phyloP scores from a whole-genome alignment of 768 basidiomycete species.

The Heimioporus sp. region DNA sequence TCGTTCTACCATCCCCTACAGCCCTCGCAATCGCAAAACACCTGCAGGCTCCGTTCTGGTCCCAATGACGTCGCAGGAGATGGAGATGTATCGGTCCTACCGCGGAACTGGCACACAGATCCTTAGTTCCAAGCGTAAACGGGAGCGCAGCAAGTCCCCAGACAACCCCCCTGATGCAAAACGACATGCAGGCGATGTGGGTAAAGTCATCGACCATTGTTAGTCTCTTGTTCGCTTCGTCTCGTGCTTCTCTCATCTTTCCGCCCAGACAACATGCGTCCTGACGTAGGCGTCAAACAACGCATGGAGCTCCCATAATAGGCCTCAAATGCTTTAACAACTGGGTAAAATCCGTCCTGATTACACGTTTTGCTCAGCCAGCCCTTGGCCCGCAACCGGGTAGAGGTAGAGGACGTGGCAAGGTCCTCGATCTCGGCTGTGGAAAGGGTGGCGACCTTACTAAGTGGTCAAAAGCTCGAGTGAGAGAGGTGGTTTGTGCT shows the following conservation, averaged over 20 bases:
- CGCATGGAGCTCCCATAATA: slow-evolving; percentile 88
- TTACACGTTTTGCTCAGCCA: slow-evolving; percentile 83
- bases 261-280: slow-evolving; percentile 80
- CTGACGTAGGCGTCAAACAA: slow-evolving; percentile 84
- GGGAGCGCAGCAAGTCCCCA: slow-evolving; percentile 37
- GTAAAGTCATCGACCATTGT: slow-evolving; percentile 78
- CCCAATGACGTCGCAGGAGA: slow-evolving; percentile 63
- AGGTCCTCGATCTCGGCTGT: slow-evolving; percentile 94
- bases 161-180: slow-evolving; percentile 44
- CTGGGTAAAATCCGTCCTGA: slow-evolving; percentile 98
- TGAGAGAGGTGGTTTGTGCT: slow-evolving; percentile 75
- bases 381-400: slow-evolving; percentile 43
- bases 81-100: slow-evolving; percentile 55
- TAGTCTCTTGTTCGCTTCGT: slow-evolving; percentile 29
- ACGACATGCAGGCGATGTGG: slow-evolving; percentile 65
- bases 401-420: slow-evolving; percentile 47
- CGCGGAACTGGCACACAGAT: slow-evolving; percentile 55
- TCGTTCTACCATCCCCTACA: slow-evolving; percentile 53
- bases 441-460: slow-evolving; percentile 98
- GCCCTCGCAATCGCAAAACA: slow-evolving; percentile 59
- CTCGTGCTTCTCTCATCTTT: slow-evolving; percentile 6
- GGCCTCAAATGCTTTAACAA: slow-evolving; percentile 98
- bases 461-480: slow-evolving; percentile 90
- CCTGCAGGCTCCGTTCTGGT: slow-evolving; percentile 59
- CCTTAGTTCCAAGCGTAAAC: slow-evolving; percentile 52